Evolutionary conservation across 192 early-diverging fungal genomes (phyloP).

Genomic region (Diversispora eburnea): DNA sequence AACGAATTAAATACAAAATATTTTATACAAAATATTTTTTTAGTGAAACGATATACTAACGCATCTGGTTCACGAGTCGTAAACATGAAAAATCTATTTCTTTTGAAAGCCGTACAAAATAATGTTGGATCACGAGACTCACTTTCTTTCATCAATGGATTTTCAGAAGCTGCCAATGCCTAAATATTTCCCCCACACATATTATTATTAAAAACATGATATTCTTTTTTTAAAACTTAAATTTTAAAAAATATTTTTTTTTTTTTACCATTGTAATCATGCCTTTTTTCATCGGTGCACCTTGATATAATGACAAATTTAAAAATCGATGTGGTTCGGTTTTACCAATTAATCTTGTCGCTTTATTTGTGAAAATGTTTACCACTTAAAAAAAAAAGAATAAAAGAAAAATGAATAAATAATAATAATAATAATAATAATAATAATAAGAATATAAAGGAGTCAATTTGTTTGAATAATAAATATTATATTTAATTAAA

Average conservation of each 20-base stretch:
- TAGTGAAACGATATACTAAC: slow-evolving; percentile 35
- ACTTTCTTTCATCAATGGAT: slow-evolving; percentile 63
- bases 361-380: slow-evolving; percentile 82
- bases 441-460: not conserved
- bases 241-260: not conserved
- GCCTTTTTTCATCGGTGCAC: slow-evolving; percentile 77
- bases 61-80: slow-evolving; percentile 81
- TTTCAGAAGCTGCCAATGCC: slow-evolving; percentile 87
- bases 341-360: slow-evolving; percentile 81
- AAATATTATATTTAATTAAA: not conserved
- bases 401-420: not conserved
- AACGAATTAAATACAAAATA: not conserved
- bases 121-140: slow-evolving; percentile 78
- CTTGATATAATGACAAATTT: slow-evolving; percentile 86
- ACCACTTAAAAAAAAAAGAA: too few relatives aligned
- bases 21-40: slow-evolving; percentile 4
- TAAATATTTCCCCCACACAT: slow-evolving; percentile 23
- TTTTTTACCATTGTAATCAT: slow-evolving; percentile 62
- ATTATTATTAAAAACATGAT: slow-evolving; percentile 1
- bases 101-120: slow-evolving; percentile 84
- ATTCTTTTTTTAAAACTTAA: not conserved
- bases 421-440: not conserved
- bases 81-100: slow-evolving; percentile 95
- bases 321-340: slow-evolving; percentile 88
- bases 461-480: not conserved